Evolutionary conservation across 768 basidiomycete species (phyloP).

Genomic region (Tubosaeta brunneosetosa): DNA sequence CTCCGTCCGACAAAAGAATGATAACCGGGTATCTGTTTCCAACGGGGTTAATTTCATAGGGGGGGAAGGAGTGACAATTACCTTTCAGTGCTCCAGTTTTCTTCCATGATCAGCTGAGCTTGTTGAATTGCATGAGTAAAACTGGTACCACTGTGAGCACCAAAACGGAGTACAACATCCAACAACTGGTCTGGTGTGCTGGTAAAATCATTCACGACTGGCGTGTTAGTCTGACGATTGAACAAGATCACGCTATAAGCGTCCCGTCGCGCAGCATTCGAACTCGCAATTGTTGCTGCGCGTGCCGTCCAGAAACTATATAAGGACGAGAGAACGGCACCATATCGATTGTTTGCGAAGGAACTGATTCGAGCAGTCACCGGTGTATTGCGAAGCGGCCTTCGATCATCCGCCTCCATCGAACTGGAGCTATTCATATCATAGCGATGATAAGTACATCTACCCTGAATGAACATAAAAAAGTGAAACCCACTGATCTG

Average conservation of each 20-base stretch:
- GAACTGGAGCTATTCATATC: constrained; percentile 43
- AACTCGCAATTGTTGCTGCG: constrained; percentile 30
- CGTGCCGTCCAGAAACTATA: constrained; percentile 55
- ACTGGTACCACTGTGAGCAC: constrained; percentile 38
- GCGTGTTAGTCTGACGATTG: no score
- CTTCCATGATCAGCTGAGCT: constrained; percentile 38
- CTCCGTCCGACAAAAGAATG: constrained; percentile 46
- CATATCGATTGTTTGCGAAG: constrained; percentile 44
- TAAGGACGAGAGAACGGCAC: constrained; percentile 55
- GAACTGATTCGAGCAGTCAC: constrained; percentile 33
- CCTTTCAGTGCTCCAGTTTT: constrained; percentile 50
- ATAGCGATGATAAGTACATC: not conserved
- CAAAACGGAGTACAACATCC: constrained; percentile 30
- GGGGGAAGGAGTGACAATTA: constrained; percentile 5
- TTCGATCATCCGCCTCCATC: constrained; percentile 40
- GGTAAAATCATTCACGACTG: no score
- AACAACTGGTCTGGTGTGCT: constrained; percentile 27
- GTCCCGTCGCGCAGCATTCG: constrained; percentile 38
- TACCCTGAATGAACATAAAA: not conserved
- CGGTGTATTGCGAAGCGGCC: constrained; percentile 43
- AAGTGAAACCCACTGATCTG: not conserved
- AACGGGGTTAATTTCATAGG: not conserved
- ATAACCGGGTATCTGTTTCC: constrained; percentile 27
- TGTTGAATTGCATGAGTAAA: constrained; percentile 37
- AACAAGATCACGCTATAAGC: constrained; percentile 40